Evolutionary conservation across 225 moss, liverwort and hornwort genomes (phyloP), one percentile per base, ranked within the genome.

Genomic region (Sphagnum contortum): DNA sequence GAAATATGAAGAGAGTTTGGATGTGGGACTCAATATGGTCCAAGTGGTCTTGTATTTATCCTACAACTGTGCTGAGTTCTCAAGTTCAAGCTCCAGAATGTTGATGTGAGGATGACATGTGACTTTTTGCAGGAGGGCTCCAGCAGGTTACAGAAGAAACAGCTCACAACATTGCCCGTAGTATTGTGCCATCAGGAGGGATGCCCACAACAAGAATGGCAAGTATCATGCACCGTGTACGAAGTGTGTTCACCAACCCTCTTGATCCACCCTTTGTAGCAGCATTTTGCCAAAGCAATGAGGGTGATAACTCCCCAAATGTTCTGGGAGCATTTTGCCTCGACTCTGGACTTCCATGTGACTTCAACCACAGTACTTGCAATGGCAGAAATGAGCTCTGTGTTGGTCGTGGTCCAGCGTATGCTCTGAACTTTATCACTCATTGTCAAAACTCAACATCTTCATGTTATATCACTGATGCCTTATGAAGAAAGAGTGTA

Each of bases 211-310:
- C 91, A 3, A 84, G 77, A 48, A 61, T 93, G 78, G 74, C 74
- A 63, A 98, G 87, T 73, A 59, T 98, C 60, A 65, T 91, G 85
- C 93, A 84, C 74, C 89, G 82, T 70, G 93, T 98, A 53, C 81
- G 98, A 73, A 89, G 73, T 83, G 81, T 78, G 64, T 79, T 85
- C 74, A 78, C 74, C 66, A 74, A 88, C 67, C 86, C 93, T 50
- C 68, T 86, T 63, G 63, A 70, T 55, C 84, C 86, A 60, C 82
- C 86, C 57, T 98, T 98, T 66, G 87, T 91, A 64, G 85, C 87
- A 68, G 88, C 89, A 48, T 86, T 89, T 75, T 86, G 86, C 62
- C 89, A 89, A 75, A 89, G 89, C 76, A 89, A 89, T 69, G 89
- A 86, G 14, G 89, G 89, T 52, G 89, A 89, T 61, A 86, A 83